Percentiles rank a stretch among this genome's conserved stretches.
Conservation (phyloP, 2,329 filamentous ascomycete species). For the Cyclaneusma minus region DNA sequence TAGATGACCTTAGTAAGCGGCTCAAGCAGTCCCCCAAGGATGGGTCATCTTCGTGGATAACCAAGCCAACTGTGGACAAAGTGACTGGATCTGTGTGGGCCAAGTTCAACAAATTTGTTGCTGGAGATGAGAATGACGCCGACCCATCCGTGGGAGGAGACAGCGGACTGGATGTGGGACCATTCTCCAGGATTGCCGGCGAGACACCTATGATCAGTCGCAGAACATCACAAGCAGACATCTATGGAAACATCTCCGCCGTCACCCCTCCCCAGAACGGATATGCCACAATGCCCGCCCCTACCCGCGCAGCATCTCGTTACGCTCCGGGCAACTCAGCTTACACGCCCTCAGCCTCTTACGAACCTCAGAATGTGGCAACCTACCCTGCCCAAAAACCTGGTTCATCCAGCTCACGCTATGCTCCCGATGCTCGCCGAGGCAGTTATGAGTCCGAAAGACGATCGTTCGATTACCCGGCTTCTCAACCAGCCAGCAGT, state of each 20-base stretch:
- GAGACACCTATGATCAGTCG: slow-evolving; percentile 61
- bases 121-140: slow-evolving; percentile 68
- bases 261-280: slow-evolving; percentile 19
- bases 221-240: slow-evolving; percentile 60
- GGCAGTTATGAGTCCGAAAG: slow-evolving; percentile 26
- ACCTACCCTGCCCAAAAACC: no score
- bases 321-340: slow-evolving; percentile 16
- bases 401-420: background rate
- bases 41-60: slow-evolving; percentile 73
- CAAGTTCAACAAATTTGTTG: slow-evolving; percentile 92
- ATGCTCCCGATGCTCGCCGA: slow-evolving; percentile 9
- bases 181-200: slow-evolving; percentile 70
- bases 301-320: slow-evolving; percentile 12
- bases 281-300: slow-evolving; percentile 5
- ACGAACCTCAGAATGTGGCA: slow-evolving; percentile 10
- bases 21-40: slow-evolving; percentile 78
- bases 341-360: slow-evolving; percentile 9
- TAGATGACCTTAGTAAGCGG: slow-evolving; percentile 73
- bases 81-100: slow-evolving; percentile 83
- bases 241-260: no score
- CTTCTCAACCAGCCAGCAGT: slow-evolving; percentile 19
- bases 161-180: slow-evolving; percentile 47
- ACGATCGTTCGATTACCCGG: slow-evolving; percentile 23
- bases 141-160: slow-evolving; percentile 40
- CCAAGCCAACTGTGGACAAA: slow-evolving; percentile 90